These are phyloP conservation scores for Dactylellina drechsleri DNA, from an alignment of 2,329 filamentous ascomycete genomes.

Conservation along the genomic window DNA sequence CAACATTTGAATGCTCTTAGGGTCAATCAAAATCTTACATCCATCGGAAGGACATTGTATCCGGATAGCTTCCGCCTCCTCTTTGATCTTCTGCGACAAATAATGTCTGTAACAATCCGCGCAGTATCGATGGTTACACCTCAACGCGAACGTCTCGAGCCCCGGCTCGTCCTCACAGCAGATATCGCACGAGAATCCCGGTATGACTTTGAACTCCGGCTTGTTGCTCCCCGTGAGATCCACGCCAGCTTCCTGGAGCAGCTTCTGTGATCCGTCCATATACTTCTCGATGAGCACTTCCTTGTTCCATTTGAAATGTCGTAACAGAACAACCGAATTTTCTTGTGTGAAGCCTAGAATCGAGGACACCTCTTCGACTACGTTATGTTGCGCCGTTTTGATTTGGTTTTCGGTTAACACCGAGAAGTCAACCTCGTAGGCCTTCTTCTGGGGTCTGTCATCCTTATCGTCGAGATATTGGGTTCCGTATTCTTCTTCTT, in stretches of 20 bases:
- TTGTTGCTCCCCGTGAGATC: constrained; percentile 71
- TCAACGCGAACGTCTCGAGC: constrained; percentile 88
- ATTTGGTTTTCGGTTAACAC: constrained; percentile 84
- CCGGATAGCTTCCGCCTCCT: constrained; percentile 92
- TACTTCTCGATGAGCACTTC: constrained; percentile 94
- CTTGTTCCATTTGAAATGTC: constrained; percentile 94
- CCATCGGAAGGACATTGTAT: constrained; percentile 91
- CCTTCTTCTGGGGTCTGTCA: constrained; percentile 75
- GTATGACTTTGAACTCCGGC: constrained; percentile 72
- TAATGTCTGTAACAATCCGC: constrained; percentile 93
- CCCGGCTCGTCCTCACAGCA: constrained; percentile 88
- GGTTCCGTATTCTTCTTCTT: constrained; percentile 68
- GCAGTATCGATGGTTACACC: constrained; percentile 93
- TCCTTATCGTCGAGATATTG: constrained; percentile 76
- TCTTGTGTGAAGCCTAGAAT: constrained; percentile 90
- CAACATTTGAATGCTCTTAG: constrained; percentile 83
- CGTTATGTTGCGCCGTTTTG: constrained; percentile 81
- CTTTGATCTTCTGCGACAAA: constrained; percentile 88
- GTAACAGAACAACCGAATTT: constrained; percentile 86
- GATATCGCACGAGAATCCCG: constrained; percentile 90
- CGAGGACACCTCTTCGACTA: constrained; percentile 89
- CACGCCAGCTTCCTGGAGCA: constrained; percentile 85
- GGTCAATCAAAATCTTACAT: constrained; percentile 90
- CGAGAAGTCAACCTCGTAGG: constrained; percentile 85
- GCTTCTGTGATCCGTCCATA: constrained; percentile 84